These are phyloP conservation scores for Bacterosira constricta DNA, from an alignment of 108 stramenopile genomes.

Conservation along the genomic window DNA sequence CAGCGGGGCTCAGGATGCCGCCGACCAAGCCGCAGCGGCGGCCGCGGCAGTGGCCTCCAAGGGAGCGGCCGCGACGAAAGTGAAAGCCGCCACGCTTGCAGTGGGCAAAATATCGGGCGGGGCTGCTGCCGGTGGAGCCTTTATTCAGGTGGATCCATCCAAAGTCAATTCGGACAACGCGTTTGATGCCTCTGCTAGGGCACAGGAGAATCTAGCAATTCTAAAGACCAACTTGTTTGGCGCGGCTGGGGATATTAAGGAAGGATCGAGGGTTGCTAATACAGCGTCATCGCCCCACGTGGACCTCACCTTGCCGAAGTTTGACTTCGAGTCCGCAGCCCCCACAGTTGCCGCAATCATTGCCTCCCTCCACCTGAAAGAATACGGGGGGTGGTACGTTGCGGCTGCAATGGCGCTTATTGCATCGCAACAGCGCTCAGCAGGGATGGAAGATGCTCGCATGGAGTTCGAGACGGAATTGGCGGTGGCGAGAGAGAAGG, in stretches of 20 bases:
- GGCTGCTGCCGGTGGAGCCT: neutral
- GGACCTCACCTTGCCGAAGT: neutral
- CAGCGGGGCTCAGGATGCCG: constrained; percentile 20
- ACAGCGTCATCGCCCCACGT: neutral
- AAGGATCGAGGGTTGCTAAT: neutral
- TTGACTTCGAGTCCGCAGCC: constrained; percentile 1
- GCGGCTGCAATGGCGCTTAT: constrained; percentile 33
- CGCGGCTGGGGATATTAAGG: neutral
- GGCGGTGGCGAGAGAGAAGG: constrained; percentile 28
- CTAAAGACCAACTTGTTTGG: constrained; percentile 29
- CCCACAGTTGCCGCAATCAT: constrained; percentile 17
- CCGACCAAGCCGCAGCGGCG: constrained; percentile 28
- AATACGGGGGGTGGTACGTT: constrained; percentile 49
- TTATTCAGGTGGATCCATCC: constrained; percentile 18
- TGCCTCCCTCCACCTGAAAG: constrained; percentile 40
- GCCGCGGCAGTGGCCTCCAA: constrained; percentile 26
- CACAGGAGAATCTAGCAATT: constrained; percentile 24
- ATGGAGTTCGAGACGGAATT: constrained; percentile 24
- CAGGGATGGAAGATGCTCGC: constrained; percentile 35
- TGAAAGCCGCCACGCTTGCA: neutral
- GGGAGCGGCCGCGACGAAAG: constrained; percentile 11
- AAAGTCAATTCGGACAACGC: constrained; percentile 17
- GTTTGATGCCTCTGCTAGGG: constrained; percentile 17
- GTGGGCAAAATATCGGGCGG: neutral
- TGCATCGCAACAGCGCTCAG: constrained; percentile 36